phyloP scores from a whole-genome alignment of 2,329 filamentous ascomycete genomes.

The Truncatella angustata region DNA sequence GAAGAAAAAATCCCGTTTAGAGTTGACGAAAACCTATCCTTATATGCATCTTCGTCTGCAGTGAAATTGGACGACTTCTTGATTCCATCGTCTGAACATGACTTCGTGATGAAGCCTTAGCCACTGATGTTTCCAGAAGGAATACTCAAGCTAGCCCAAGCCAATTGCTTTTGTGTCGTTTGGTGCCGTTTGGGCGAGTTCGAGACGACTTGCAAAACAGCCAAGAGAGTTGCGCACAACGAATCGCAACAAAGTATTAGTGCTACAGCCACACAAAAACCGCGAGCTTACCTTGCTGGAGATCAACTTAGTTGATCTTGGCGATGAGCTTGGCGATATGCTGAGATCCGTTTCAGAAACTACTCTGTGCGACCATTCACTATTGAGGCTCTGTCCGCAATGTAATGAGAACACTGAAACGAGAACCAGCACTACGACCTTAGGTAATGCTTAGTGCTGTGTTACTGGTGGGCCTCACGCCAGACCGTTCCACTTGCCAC shows the following conservation, averaged over 20 bases:
- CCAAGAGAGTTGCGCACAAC: constrained; percentile 3
- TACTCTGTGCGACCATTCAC: background rate
- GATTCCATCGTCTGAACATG: constrained; percentile 8
- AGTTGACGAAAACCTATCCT: background rate
- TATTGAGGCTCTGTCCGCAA: constrained; percentile 3
- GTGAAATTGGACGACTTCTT: background rate
- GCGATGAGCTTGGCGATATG: constrained; percentile 3
- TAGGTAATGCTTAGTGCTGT: too few relatives aligned
- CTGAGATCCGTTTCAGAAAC: background rate
- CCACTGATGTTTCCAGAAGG: background rate
- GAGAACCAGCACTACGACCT: background rate
- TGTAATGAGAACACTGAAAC: constrained; percentile 3
- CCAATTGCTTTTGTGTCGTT: background rate
- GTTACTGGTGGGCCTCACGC: too few relatives aligned
- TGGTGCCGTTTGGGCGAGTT: background rate
- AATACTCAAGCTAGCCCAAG: background rate
- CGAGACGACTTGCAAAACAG: constrained; percentile 9
- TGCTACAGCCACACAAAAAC: background rate
- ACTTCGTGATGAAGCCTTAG: background rate
- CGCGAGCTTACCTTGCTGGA: background rate
- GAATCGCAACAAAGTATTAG: constrained; percentile 6
- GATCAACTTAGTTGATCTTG: background rate
- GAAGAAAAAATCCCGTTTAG: background rate
- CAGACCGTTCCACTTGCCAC: too few relatives aligned
- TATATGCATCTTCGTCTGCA: constrained; percentile 1